Evolutionary conservation across 2,329 filamentous ascomycete species (phyloP).

Genomic region (Huntiella decipiens): DNA sequence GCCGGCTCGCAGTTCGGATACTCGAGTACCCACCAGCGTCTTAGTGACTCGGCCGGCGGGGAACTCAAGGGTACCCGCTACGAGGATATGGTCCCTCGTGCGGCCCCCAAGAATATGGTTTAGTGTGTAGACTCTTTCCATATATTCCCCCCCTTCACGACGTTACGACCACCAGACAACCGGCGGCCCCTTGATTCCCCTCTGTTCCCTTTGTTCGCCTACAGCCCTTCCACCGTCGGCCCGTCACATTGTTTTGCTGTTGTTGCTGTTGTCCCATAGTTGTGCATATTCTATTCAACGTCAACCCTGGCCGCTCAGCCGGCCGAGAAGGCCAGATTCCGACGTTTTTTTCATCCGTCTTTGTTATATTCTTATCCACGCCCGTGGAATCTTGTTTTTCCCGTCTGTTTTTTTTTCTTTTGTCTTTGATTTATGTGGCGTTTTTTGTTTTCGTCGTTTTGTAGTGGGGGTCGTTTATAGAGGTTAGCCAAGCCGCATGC

Average conservation of each 20-base stretch:
- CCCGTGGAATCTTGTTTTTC: neutral
- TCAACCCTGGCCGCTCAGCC: too few species aligned
- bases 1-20: slow-evolving; percentile 20
- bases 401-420: neutral
- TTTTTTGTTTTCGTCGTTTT: neutral
- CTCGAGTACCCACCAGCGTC: slow-evolving; percentile 8
- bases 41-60: slow-evolving; percentile 2
- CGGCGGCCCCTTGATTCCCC: neutral
- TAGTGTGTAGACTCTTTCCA: slow-evolving; percentile 12
- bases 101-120: slow-evolving; percentile 27
- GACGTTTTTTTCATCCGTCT: neutral
- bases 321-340: too few species aligned
- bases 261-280: neutral
- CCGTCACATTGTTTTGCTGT: neutral
- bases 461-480: too few species aligned
- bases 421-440: neutral
- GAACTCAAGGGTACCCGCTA: slow-evolving; percentile 34
- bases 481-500: too few species aligned
- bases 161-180: neutral
- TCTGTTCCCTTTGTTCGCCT: neutral
- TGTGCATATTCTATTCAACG: too few species aligned
- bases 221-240: too few species aligned
- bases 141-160: neutral
- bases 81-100: slow-evolving; percentile 36
- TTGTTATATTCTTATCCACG: neutral